These are phyloP conservation scores for Saitozyma sp. DNA, from an alignment of 768 basidiomycete genomes.

Conservation along the genomic window DNA sequence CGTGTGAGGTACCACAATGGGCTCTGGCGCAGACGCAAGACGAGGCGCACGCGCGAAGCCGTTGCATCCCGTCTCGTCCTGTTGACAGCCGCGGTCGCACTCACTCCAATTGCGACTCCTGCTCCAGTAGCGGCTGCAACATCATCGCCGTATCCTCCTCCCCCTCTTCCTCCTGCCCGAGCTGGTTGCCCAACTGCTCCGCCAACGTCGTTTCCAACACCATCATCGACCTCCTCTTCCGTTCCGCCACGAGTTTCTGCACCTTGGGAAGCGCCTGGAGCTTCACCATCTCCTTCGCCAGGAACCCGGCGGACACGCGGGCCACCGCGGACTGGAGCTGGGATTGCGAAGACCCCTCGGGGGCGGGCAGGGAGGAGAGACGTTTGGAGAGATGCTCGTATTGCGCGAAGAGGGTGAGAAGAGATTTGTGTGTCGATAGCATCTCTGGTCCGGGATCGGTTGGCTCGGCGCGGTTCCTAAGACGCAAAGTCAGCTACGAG, in stretches of 20 bases:
- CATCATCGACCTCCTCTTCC: constrained; percentile 25
- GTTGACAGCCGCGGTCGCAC: constrained; percentile 6
- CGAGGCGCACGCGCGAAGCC: too few species aligned
- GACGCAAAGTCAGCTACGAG: background rate
- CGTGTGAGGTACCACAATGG: background rate
- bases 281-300: constrained; percentile 88
- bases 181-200: constrained; percentile 28
- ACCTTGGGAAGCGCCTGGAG: constrained; percentile 59
- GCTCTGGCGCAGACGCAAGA: too few species aligned
- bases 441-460: constrained; percentile 34
- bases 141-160: constrained; percentile 70
- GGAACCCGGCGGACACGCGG: constrained; percentile 71
- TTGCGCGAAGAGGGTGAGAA: constrained; percentile 79
- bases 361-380: constrained; percentile 70
- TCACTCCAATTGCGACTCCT: constrained; percentile 81
- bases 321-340: constrained; percentile 79
- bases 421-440: constrained; percentile 66
- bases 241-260: constrained; percentile 36
- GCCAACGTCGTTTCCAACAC: constrained; percentile 23
- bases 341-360: constrained; percentile 70
- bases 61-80: too few species aligned
- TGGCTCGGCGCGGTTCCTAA: constrained; percentile 57
- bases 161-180: constrained; percentile 51
- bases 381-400: constrained; percentile 87
- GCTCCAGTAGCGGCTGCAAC: constrained; percentile 87